Base-by-base conservation (phyloP, 2,329 filamentous ascomycete species). In the Furcasterigmium sp. region DNA sequence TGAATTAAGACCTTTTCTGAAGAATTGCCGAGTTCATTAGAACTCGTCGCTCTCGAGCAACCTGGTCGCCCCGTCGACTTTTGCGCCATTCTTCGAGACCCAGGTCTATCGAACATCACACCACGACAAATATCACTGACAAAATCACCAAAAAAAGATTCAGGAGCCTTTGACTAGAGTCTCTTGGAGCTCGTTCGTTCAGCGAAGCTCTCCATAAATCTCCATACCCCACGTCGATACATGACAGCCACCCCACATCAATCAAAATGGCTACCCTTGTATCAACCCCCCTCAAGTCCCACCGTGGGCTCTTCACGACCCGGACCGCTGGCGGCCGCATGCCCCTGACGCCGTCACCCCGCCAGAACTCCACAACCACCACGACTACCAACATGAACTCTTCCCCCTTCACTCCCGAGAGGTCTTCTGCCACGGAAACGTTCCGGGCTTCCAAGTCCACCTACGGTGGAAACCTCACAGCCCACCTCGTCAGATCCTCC, bases 281-380 rank as follows among this genome's bases (percentile, higher is more conserved):
- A 62, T 87, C 89, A 58, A 97, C 93, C 48, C 93, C 93, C 47
- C 76, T 93, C 63, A 97, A 96, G 78, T 93, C 87, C 77, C 91
- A 95, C 68, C 83, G 86, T 69, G 89, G 90, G 47, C 79, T 96
- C 58, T 96, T 97, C 74, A 90, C 85, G 54, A 82, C 87, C 55
- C 90, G 90, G 64, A 93, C 91, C 63, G 93, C 91, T 66, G 91
- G 91, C 70, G 90, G 91, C 63, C 88, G 93, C 50, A 91, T 95
- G 76, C 91, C 93, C 56, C 73, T 98, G 61, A 96, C 91, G 4
- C 91, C 93, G 25, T 97, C 91, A 45, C 93, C 93, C 46, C 81
- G 84, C 53, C 79, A 82, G 51, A 72, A 73, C 26, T 67, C 72
- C 25, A 73, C 69, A 39, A 67, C 70, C 35, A 72, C 68, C 32